Evolutionary conservation across 2,329 filamentous ascomycete species (phyloP).

Genomic region (Stachybotrys elegans): DNA sequence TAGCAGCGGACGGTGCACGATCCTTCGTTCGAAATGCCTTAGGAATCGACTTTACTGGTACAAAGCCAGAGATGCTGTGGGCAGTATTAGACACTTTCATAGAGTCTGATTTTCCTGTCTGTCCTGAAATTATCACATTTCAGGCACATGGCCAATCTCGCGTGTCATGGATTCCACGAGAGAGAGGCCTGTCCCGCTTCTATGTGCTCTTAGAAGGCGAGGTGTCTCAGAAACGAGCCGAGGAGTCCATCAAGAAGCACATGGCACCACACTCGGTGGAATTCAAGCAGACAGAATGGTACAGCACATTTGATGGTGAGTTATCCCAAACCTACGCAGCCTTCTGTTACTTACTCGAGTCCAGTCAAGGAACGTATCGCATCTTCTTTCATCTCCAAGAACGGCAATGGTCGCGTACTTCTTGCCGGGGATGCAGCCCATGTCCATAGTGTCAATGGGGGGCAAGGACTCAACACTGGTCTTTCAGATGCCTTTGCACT

Average conservation of each 20-base stretch:
- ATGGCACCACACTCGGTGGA: constrained; percentile 37
- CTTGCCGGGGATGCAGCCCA: constrained; percentile 54
- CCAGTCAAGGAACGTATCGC: constrained; percentile 24
- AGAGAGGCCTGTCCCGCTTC: constrained; percentile 40
- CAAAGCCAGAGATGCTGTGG: constrained; percentile 46
- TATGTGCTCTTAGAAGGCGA: constrained; percentile 42
- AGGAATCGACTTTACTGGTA: constrained; percentile 35
- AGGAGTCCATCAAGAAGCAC: constrained; percentile 37
- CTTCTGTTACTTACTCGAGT: neutral
- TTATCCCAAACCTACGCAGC: neutral
- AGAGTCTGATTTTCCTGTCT: constrained; percentile 42
- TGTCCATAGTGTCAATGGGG: constrained; percentile 50
- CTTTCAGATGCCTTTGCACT: constrained; percentile 51
- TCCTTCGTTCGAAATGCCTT: constrained; percentile 38
- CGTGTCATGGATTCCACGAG: constrained; percentile 43
- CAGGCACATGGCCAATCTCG: constrained; percentile 38
- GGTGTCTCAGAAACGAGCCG: constrained; percentile 31
- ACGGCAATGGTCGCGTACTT: constrained; percentile 39
- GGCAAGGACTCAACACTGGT: constrained; percentile 55
- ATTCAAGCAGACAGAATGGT: constrained; percentile 42
- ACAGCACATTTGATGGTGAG: constrained; percentile 42
- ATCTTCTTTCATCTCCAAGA: constrained; percentile 29
- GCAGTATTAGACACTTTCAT: constrained; percentile 43
- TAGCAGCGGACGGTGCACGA: constrained; percentile 49
- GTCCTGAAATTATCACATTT: constrained; percentile 42